phyloP scores from a whole-genome alignment of 129 eudicot species.

The Pittosporum tobira region DNA sequence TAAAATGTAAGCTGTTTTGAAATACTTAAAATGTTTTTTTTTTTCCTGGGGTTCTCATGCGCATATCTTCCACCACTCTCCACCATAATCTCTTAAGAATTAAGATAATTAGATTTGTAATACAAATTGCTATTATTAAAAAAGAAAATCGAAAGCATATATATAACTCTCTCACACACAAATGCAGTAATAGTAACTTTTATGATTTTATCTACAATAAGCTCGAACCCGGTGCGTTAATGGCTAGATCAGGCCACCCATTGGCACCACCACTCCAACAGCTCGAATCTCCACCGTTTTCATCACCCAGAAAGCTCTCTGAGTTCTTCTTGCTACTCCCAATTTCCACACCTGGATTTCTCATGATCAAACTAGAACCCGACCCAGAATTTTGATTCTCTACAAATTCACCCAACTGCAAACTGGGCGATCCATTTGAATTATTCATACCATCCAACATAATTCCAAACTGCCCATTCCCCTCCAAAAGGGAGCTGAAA shows the following conservation, averaged over 20 bases:
- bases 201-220: constrained; percentile 25
- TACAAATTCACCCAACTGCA: constrained; percentile 14
- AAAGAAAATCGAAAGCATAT: too few species aligned
- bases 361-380: constrained; percentile 16
- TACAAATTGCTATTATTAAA: too few species aligned
- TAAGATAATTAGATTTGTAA: too few species aligned
- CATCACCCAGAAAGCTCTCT: constrained; percentile 17
- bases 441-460: constrained; percentile 26
- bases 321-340: constrained; percentile 15
- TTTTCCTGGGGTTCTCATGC: too few species aligned
- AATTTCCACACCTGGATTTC: constrained; percentile 18
- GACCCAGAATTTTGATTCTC: constrained; percentile 14
- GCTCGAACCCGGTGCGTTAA: constrained; percentile 51
- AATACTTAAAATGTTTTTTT: too few species aligned
- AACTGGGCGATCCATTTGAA: constrained; percentile 25
- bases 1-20: too few species aligned
- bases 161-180: not conserved
- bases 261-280: constrained; percentile 29
- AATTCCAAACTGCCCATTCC: constrained; percentile 39
- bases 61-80: too few species aligned
- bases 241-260: constrained; percentile 67
- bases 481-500: constrained; percentile 33
- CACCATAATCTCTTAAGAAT: too few species aligned
- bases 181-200: not conserved
- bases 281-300: constrained; percentile 22